Conservation (phyloP, 2,329 filamentous ascomycete species). For the Thielaviopsis ethacetica region DNA sequence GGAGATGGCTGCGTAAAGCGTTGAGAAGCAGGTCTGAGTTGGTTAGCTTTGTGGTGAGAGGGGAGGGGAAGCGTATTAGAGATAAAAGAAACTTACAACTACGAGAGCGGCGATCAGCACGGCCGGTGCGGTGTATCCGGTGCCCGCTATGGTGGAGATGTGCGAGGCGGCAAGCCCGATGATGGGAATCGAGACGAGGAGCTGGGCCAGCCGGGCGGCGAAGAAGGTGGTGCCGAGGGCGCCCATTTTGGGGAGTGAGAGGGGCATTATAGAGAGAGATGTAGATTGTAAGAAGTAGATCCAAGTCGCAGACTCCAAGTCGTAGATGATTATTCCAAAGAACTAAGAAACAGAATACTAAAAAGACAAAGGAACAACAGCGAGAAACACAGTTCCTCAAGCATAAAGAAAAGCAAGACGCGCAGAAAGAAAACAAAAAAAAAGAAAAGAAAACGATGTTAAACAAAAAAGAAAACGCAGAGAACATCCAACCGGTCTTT, state of each 20-base stretch:
- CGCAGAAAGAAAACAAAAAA: background rate
- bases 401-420: conserved; percentile 11
- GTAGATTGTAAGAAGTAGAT: conserved; percentile 13
- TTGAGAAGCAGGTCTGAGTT: conserved; percentile 54
- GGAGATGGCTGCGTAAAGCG: conserved; percentile 63
- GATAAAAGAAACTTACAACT: conserved; percentile 43
- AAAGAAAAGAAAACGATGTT: background rate
- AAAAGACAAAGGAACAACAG: no score
- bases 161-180: conserved; percentile 74
- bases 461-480: background rate
- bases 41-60: background rate
- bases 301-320: background rate
- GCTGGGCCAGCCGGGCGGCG: conserved; percentile 52
- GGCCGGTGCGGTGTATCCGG: conserved; percentile 47
- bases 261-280: background rate
- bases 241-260: conserved; percentile 28
- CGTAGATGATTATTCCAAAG: conserved; percentile 12
- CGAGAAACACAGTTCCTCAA: no score
- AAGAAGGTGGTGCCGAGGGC: conserved; percentile 68
- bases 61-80: background rate
- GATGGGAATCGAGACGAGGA: conserved; percentile 54
- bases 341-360: conserved; percentile 14
- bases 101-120: conserved; percentile 64
- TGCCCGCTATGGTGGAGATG: conserved; percentile 55
- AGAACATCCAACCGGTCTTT: background rate